These are phyloP conservation scores for Xylaria sp. DNA, from an alignment of 2,329 filamentous ascomycete species.

Conservation along the genomic window DNA sequence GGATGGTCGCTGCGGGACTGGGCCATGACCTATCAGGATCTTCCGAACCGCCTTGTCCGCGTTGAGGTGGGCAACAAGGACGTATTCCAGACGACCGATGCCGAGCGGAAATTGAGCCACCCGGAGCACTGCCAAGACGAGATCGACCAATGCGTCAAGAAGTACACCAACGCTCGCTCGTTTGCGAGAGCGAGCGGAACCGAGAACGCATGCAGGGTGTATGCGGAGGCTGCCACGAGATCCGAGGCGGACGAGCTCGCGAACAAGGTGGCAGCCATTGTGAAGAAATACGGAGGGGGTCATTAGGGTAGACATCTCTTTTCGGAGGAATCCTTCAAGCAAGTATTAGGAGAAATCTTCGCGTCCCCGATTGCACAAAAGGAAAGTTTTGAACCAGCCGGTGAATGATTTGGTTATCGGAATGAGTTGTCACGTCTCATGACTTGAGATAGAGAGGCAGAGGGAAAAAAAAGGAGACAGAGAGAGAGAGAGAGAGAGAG, in stretches of 20 bases:
- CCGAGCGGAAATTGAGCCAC: conserved; percentile 82
- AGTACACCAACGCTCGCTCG: conserved; percentile 85
- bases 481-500: not conserved
- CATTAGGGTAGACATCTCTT: not conserved
- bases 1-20: conserved; percentile 88
- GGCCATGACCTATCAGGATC: conserved; percentile 89
- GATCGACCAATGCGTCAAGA: conserved; percentile 85
- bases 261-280: conserved; percentile 76
- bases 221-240: conserved; percentile 88
- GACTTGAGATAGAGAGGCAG: not conserved
- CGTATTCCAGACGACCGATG: conserved; percentile 86
- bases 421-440: not conserved
- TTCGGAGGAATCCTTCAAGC: not conserved
- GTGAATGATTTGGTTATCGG: not conserved
- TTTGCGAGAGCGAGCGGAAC: conserved; percentile 94
- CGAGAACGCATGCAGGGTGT: conserved; percentile 94
- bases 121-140: conserved; percentile 79
- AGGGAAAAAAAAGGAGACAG: not conserved
- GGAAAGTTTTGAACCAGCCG: not conserved
- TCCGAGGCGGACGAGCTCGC: conserved; percentile 91
- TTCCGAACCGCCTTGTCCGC: conserved; percentile 92
- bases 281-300: conserved; percentile 60
- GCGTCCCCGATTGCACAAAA: not conserved
- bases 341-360: not conserved
- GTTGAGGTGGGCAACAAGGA: conserved; percentile 88